Conservation (phyloP, 2,329 filamentous ascomycete genomes). For the Cytospora piceae region DNA sequence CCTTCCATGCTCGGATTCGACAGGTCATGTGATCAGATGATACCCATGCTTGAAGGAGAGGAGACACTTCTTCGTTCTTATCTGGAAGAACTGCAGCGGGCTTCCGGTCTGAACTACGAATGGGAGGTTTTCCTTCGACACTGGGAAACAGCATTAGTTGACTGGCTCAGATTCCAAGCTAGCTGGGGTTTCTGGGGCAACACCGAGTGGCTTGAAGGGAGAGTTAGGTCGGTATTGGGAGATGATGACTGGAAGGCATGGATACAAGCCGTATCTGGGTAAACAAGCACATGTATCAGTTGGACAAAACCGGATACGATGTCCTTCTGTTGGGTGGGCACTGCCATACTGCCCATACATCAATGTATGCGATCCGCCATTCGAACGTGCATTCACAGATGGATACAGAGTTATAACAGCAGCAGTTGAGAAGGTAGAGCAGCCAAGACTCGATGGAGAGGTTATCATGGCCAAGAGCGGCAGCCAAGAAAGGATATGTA, state of each 20-base stretch:
- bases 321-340: too few relatives aligned
- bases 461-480: too few relatives aligned
- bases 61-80: constrained; percentile 56
- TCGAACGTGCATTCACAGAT: too few relatives aligned
- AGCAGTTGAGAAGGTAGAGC: too few relatives aligned
- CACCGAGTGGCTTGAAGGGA: constrained; percentile 59
- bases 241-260: constrained; percentile 44
- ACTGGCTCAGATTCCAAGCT: constrained; percentile 67
- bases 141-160: constrained; percentile 69
- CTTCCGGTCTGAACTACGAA: constrained; percentile 47
- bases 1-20: constrained; percentile 51
- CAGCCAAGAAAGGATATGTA: too few relatives aligned
- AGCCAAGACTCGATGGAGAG: too few relatives aligned
- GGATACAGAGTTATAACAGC: too few relatives aligned
- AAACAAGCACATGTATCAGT: not conserved
- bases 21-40: constrained; percentile 34
- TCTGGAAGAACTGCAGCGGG: constrained; percentile 41
- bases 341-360: too few relatives aligned
- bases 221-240: constrained; percentile 53
- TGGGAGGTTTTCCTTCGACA: constrained; percentile 60
- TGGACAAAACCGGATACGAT: too few relatives aligned
- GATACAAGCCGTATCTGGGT: not conserved
- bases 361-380: too few relatives aligned
- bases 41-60: constrained; percentile 58
- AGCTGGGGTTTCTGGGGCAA: constrained; percentile 67